Conservation (phyloP, 2,329 filamentous ascomycete species). For the Phaeosphaeriaceae sp. region DNA sequence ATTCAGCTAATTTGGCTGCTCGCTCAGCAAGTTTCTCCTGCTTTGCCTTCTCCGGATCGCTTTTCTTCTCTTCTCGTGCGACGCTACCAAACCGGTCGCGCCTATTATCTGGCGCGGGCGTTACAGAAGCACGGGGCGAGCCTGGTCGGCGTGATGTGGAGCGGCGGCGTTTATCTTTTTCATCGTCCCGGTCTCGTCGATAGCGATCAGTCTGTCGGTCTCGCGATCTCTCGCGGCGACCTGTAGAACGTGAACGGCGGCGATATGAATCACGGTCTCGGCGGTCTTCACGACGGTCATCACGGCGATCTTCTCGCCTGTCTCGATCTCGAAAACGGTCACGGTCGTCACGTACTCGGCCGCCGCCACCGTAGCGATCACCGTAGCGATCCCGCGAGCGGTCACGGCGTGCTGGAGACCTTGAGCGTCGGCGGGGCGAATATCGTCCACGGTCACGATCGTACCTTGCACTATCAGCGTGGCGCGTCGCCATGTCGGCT, state of each 20-base stretch:
- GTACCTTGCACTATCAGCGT: constrained; percentile 75
- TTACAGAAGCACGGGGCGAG: constrained; percentile 71
- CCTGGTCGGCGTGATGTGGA: constrained; percentile 66
- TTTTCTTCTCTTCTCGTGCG: constrained; percentile 61
- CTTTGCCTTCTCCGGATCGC: constrained; percentile 43
- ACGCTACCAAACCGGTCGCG: constrained; percentile 43
- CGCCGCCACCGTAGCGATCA: constrained; percentile 54
- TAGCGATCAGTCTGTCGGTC: constrained; percentile 62
- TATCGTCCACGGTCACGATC: constrained; percentile 49
- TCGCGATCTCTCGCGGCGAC: constrained; percentile 65
- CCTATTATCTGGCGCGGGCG: constrained; percentile 28
- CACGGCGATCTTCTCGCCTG: constrained; percentile 12
- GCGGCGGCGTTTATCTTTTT: constrained; percentile 72
- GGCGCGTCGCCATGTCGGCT: constrained; percentile 57
- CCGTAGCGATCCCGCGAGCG: constrained; percentile 37
- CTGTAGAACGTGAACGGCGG: constrained; percentile 33
- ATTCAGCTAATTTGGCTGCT: constrained; percentile 66
- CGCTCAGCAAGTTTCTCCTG: constrained; percentile 34
- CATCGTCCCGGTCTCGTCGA: constrained; percentile 68
- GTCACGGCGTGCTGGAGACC: constrained; percentile 59
- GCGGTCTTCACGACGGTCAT: constrained; percentile 55
- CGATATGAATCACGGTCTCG: constrained; percentile 60
- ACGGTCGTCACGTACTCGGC: constrained; percentile 52
- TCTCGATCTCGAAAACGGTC: constrained; percentile 49
- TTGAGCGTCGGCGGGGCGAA: constrained; percentile 52